Conservation (phyloP, 2,329 filamentous ascomycete species). For the Alternaria novae-zelandiae region DNA sequence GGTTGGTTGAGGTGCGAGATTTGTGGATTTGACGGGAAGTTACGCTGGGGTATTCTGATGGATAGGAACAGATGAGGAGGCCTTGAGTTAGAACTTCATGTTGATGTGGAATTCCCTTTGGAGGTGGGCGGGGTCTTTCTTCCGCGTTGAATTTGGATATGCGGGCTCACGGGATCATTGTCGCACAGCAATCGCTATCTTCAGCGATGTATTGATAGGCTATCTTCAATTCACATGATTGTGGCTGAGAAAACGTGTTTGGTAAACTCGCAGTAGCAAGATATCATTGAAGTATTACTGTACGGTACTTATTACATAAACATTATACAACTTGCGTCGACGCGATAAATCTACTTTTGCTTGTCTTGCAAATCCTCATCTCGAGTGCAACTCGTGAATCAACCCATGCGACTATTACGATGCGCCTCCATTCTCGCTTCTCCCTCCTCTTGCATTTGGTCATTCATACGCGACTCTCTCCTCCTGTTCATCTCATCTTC, state of each 20-base stretch:
- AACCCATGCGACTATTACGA: neutral
- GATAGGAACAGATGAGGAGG: neutral
- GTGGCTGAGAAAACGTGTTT: neutral
- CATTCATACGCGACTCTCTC: slow-evolving; percentile 1
- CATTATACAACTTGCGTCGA: neutral
- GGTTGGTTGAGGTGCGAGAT: neutral
- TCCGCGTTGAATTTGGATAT: neutral
- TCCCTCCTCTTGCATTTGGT: slow-evolving; percentile 7
- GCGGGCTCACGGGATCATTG: neutral
- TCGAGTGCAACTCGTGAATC: neutral
- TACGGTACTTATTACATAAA: neutral
- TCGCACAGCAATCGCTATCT: neutral
- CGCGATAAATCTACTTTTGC: neutral
- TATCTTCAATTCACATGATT: neutral
- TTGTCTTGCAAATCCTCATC: neutral
- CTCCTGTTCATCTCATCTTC: neutral
- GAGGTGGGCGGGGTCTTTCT: neutral
- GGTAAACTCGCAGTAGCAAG: neutral
- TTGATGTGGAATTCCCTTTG: neutral
- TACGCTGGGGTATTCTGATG: neutral
- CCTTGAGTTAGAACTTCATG: neutral
- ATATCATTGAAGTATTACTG: neutral
- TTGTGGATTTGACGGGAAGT: neutral
- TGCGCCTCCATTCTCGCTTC: slow-evolving; percentile 6
- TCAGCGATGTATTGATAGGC: neutral